Evolutionary conservation across 1,284 basidiomycete genomes (phyloP).

Genomic region (Moesziomyces parantarcticus): DNA sequence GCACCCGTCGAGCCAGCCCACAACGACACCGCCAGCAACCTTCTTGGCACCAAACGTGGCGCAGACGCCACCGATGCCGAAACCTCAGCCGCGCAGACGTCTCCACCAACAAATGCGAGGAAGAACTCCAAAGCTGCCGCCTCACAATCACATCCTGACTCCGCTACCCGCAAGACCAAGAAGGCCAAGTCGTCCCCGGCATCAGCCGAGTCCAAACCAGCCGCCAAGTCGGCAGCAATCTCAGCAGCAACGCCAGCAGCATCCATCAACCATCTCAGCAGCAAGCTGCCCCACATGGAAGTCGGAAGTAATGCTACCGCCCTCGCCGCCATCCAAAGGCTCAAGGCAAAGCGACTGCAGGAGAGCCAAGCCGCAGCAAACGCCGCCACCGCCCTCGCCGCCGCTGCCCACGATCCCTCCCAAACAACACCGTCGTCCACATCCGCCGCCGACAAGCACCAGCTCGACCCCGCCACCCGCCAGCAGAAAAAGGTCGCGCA

Average conservation of each 20-base stretch:
- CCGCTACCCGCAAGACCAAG: slow-evolving; percentile 24
- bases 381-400: slow-evolving; percentile 13
- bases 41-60: not conserved
- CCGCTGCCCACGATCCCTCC: slow-evolving; percentile 5
- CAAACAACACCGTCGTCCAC: not conserved
- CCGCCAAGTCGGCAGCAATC: not conserved
- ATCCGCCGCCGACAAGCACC: slow-evolving; percentile 20
- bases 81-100: not conserved
- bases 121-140: slow-evolving; percentile 13
- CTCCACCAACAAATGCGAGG: slow-evolving; percentile 14
- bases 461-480: slow-evolving; percentile 33
- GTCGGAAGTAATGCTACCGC: slow-evolving; percentile 58
- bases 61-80: not conserved
- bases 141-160: slow-evolving; percentile 1
- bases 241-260: slow-evolving; percentile 5
- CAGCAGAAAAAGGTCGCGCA: slow-evolving; percentile 63
- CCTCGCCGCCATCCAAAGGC: slow-evolving; percentile 50
- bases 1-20: not conserved
- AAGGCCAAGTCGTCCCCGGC: slow-evolving; percentile 25
- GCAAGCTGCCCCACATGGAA: slow-evolving; percentile 57
- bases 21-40: not conserved
- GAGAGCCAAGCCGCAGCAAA: slow-evolving; percentile 43
- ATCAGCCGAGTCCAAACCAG: slow-evolving; percentile 7
- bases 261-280: slow-evolving; percentile 25
- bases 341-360: slow-evolving; percentile 47